phyloP scores from a whole-genome alignment of 805 yeast genomes.

The Komagataella mondaviorum region DNA sequence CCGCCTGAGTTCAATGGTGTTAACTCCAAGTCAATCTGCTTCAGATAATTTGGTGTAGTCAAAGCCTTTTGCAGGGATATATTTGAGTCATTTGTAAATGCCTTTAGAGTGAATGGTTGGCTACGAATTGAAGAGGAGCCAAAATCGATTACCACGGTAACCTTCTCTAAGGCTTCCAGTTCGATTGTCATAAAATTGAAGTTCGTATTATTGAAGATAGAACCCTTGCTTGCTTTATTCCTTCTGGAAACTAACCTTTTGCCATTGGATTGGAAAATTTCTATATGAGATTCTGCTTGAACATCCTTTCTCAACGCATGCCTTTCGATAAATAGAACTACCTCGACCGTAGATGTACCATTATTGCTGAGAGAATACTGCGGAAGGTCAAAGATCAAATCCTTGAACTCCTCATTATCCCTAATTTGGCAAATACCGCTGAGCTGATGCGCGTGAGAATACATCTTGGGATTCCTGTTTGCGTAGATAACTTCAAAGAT shows the following conservation, averaged over 20 bases:
- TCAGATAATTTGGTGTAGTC: background rate
- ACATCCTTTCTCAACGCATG: background rate
- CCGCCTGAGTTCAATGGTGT: background rate
- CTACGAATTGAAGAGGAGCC: background rate
- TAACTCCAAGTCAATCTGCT: background rate
- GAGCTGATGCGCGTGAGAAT: background rate
- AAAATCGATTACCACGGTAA: background rate
- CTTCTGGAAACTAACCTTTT: background rate
- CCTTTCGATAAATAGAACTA: background rate
- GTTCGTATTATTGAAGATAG: background rate
- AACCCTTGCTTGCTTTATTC: background rate
- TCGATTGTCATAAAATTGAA: background rate
- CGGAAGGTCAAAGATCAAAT: background rate
- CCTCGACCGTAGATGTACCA: background rate
- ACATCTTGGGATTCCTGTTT: conserved; percentile 44
- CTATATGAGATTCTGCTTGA: background rate
- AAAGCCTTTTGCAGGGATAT: background rate
- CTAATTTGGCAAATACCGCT: background rate
- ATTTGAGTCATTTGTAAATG: background rate
- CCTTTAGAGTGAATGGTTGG: background rate
- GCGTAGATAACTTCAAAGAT: conserved; percentile 42
- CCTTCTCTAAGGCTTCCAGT: background rate
- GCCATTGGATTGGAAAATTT: background rate
- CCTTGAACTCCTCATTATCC: background rate
- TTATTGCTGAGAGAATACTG: background rate